Evolutionary conservation across 164 flowering plant species (phyloP).

Genomic region (Buxus sempervirens): DNA sequence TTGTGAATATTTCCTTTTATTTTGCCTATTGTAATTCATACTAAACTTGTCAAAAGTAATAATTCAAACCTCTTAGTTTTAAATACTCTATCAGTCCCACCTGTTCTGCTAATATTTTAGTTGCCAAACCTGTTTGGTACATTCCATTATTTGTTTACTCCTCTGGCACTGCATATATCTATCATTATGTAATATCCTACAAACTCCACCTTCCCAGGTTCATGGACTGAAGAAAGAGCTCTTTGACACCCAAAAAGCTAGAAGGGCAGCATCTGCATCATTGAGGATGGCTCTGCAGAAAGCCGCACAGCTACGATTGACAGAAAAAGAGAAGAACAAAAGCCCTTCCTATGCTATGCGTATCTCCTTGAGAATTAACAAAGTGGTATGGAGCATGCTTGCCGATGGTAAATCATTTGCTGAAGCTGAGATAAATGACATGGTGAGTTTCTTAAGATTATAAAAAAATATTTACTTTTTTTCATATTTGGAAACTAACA

Average conservation of each 20-base stretch:
- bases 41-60: no score
- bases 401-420: slow-evolving; percentile 98
- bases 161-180: background rate
- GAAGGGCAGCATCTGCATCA: slow-evolving; percentile 80
- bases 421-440: slow-evolving; percentile 93
- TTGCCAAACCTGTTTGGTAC: background rate
- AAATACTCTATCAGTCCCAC: background rate
- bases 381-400: slow-evolving; percentile 98
- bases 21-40: no score
- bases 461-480: background rate
- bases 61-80: no score
- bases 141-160: background rate
- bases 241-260: slow-evolving; percentile 52
- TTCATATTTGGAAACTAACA: background rate
- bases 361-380: slow-evolving; percentile 83
- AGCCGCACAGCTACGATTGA: slow-evolving; percentile 87
- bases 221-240: slow-evolving; percentile 79
- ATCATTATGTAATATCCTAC: slow-evolving; percentile 1
- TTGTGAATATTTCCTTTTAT: background rate
- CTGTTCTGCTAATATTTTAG: background rate
- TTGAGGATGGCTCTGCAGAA: slow-evolving; percentile 83
- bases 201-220: slow-evolving; percentile 42
- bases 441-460: slow-evolving; percentile 54
- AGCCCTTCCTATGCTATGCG: slow-evolving; percentile 99
- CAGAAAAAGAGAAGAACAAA: slow-evolving; percentile 98